Evolutionary conservation across 768 basidiomycete genomes (phyloP).

Genomic region (Boletus rubroflammeus): DNA sequence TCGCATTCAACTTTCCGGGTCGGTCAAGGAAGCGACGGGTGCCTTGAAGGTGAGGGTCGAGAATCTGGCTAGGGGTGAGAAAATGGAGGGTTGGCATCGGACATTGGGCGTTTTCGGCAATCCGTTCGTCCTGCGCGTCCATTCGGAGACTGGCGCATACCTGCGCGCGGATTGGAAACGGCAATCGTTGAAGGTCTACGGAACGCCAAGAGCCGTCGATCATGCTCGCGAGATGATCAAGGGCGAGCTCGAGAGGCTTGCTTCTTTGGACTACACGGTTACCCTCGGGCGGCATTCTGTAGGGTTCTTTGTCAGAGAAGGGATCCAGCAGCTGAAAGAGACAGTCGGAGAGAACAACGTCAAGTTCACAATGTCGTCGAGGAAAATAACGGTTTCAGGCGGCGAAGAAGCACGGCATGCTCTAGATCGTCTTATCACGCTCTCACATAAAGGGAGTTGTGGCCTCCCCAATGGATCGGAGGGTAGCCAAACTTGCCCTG

Average conservation of each 20-base stretch:
- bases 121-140: conserved; percentile 35
- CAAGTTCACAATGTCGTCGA: conserved; percentile 38
- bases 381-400: conserved; percentile 49
- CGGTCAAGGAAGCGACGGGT: conserved; percentile 51
- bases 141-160: conserved; percentile 37
- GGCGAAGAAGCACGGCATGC: conserved; percentile 53
- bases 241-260: conserved; percentile 45
- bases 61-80: conserved; percentile 48
- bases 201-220: conserved; percentile 37
- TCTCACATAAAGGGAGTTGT: conserved; percentile 32
- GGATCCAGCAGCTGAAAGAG: conserved; percentile 48
- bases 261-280: conserved; percentile 40
- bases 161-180: conserved; percentile 46
- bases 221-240: conserved; percentile 43
- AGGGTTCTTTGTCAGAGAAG: conserved; percentile 49
- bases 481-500: conserved; percentile 40
- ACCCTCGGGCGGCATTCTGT: conserved; percentile 38
- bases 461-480: background rate
- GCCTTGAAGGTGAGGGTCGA: conserved; percentile 60
- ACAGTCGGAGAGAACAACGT: conserved; percentile 54
- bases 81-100: conserved; percentile 49
- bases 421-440: conserved; percentile 41
- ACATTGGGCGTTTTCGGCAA: conserved; percentile 31
- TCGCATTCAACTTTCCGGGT: conserved; percentile 45
- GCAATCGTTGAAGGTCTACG: conserved; percentile 45